phyloP scores from a whole-genome alignment of 2,329 filamentous ascomycete species.

The Talaromyces atroroseus region DNA sequence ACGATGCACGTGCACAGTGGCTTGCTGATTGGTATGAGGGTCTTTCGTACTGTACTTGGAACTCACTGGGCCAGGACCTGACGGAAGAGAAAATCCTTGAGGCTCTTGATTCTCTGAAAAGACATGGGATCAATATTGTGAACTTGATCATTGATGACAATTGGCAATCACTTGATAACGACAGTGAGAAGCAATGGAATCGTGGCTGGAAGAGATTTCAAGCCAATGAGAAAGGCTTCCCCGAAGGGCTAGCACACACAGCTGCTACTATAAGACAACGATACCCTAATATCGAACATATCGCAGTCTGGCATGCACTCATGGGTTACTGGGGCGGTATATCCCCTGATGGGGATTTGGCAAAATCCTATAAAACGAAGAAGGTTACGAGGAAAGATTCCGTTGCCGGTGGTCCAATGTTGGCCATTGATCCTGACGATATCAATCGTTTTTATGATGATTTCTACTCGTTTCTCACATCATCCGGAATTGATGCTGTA shows the following conservation, averaged over 20 bases:
- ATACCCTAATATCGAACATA: constrained; percentile 69
- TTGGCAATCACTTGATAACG: constrained; percentile 72
- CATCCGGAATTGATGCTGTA: constrained; percentile 73
- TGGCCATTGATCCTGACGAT: constrained; percentile 68
- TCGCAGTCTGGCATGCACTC: constrained; percentile 93
- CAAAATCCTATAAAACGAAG: constrained; percentile 69
- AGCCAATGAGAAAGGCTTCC: constrained; percentile 73
- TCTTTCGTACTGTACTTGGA: constrained; percentile 95
- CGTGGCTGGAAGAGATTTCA: constrained; percentile 75
- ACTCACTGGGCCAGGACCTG: constrained; percentile 76
- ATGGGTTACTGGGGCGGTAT: constrained; percentile 89
- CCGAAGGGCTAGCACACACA: constrained; percentile 67
- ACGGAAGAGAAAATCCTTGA: constrained; percentile 73
- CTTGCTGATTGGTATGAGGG: constrained; percentile 87
- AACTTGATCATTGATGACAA: constrained; percentile 96
- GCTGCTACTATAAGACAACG: constrained; percentile 63
- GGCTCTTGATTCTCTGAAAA: constrained; percentile 66
- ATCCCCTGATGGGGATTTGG: constrained; percentile 66
- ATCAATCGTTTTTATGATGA: constrained; percentile 76
- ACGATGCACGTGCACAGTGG: constrained; percentile 52
- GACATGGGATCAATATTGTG: constrained; percentile 68
- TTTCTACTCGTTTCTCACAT: constrained; percentile 77
- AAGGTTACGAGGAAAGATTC: constrained; percentile 51
- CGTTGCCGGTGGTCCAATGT: constrained; percentile 59
- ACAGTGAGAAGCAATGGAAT: constrained; percentile 48